Evolutionary conservation across 805 yeast species (phyloP), one percentile per base, ranked within the genome.

Genomic region (Torulaspora microellipsoides): DNA sequence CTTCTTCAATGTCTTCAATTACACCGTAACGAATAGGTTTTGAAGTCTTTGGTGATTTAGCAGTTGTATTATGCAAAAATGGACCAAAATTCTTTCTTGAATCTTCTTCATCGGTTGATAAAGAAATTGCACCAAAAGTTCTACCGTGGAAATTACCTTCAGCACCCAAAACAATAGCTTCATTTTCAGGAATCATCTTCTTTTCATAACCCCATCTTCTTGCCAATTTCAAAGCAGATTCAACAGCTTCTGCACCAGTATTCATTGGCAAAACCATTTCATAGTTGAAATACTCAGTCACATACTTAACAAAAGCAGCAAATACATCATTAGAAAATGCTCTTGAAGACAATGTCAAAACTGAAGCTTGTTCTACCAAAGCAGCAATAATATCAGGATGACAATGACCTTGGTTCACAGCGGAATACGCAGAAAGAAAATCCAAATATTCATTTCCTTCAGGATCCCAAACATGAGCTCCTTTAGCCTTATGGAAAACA

Each of bases 181-280:
- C 86, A 58, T 78, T 79, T 25, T 80, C 76, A 27, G 89, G 82
- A 55, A 91, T 91, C 2, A 84, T 84, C 71, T 91, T 91, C 65
- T 79, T 80, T 58, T 75, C 76, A 72, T 90, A 91, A 44, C 97
- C 98, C 98, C 98, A 91, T 72, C 91, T 83, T 77, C 98, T 83
- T 40, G 97, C 97, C 47, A 91, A 72, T 68, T 91, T 91, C 63
- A 91, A 73, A 25, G 85, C 96, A 32, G 96, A 87, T 71, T 91
- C 98, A 33, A 91, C 98, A 8, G 98, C 98, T 71, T 91, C 98
- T 31, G 97, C 97, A 64, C 98, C 98, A 11, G 98, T 91, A 73
- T 91, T 91, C 97, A 90, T 91, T 53, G 98, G 98, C 63, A 91
- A 72, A 9, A 91, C 91, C 84, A 80, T 82, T 59, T 91, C 98